Evolutionary conservation across 768 basidiomycete species (phyloP).

Genomic region (Mycena vulgaris): DNA sequence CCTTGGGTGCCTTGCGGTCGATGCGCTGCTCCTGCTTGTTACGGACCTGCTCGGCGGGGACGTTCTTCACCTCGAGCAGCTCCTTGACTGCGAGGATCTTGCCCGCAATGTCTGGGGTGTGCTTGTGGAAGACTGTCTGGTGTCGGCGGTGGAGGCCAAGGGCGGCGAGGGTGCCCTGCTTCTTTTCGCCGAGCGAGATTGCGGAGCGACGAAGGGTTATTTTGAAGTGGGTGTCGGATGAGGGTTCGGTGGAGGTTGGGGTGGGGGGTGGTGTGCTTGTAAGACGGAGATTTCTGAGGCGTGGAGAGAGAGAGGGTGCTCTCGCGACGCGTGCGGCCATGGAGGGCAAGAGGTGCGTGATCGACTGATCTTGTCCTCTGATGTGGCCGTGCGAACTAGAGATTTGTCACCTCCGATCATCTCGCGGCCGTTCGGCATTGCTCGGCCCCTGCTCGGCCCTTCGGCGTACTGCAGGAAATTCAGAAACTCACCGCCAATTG

Average conservation of each 20-base stretch:
- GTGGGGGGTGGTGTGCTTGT: neutral
- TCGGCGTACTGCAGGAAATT: too few species aligned
- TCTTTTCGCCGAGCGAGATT: slow-evolving; percentile 82
- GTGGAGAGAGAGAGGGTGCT: neutral
- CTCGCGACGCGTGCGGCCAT: neutral
- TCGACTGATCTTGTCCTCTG: too few species aligned
- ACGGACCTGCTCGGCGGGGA: slow-evolving; percentile 75
- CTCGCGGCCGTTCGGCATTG: too few species aligned
- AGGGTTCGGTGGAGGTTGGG: neutral
- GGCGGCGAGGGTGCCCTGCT: slow-evolving; percentile 82
- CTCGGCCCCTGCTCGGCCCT: too few species aligned
- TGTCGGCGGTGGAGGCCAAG: slow-evolving; percentile 88
- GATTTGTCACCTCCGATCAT: too few species aligned
- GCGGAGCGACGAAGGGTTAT: slow-evolving; percentile 91
- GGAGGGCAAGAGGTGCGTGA: too few species aligned
- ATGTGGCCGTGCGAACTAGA: too few species aligned
- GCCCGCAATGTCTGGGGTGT: slow-evolving; percentile 83
- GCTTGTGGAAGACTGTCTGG: slow-evolving; percentile 88
- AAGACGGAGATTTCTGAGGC: neutral
- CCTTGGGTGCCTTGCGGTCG: slow-evolving; percentile 77
- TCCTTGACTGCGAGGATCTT: slow-evolving; percentile 93
- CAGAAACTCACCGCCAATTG: too few species aligned
- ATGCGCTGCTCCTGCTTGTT: slow-evolving; percentile 78
- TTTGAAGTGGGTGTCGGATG: slow-evolving; percentile 79
- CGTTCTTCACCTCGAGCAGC: slow-evolving; percentile 90